Conservation (phyloP, 2,329 filamentous ascomycete species). For the Fusarium foetens region DNA sequence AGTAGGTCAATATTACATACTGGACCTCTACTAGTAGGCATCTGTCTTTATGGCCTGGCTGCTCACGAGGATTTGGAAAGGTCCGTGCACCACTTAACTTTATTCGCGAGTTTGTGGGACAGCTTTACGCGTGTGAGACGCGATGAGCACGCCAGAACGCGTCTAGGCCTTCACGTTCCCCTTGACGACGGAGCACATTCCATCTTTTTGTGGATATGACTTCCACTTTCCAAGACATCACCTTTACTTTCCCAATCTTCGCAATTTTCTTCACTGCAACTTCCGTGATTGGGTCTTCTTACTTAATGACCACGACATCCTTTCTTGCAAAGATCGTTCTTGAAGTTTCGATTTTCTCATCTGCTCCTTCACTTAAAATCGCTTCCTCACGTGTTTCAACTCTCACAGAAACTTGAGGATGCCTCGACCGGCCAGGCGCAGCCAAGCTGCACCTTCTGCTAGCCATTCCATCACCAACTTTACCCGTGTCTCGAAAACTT, state of each 20-base stretch:
- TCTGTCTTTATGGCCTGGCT: constrained; percentile 3
- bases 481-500: constrained; percentile 59
- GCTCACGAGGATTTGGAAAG: not conserved
- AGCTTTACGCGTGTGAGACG: constrained; percentile 23
- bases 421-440: constrained; percentile 44
- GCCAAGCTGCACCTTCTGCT: constrained; percentile 30
- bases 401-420: constrained; percentile 22
- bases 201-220: constrained; percentile 7
- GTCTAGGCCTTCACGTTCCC: constrained; percentile 27
- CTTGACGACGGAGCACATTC: constrained; percentile 34
- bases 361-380: not conserved
- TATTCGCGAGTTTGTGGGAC: not conserved
- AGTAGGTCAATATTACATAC: not conserved
- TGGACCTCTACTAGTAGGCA: not conserved
- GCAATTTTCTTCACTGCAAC: constrained; percentile 1
- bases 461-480: constrained; percentile 56
- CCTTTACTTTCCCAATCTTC: constrained; percentile 12
- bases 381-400: not conserved
- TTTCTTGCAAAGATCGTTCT: not conserved
- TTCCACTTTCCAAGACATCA: constrained; percentile 26
- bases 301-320: constrained; percentile 3
- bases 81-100: constrained; percentile 5
- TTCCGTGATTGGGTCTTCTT: constrained; percentile 3
- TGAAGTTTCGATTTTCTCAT: not conserved
- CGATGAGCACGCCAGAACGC: constrained; percentile 3